A percentile compares a stretch with the other conserved stretches of the same genome.
Evolutionary conservation across 2,329 filamentous ascomycete genomes (phyloP).

Genomic region (Nothophaeocryptopus gaeumannii): DNA sequence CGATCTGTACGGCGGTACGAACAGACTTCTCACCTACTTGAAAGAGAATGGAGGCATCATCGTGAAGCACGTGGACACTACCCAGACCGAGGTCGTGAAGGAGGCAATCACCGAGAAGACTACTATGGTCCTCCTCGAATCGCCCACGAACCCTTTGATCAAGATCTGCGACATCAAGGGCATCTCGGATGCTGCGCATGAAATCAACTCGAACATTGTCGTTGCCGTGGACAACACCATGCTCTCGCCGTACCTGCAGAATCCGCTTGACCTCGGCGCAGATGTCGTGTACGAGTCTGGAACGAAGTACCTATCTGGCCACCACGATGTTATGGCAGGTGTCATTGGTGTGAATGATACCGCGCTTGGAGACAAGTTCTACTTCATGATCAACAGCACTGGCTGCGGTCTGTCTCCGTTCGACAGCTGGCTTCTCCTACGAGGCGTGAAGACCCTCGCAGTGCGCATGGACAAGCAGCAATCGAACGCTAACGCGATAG

Average conservation of each 20-base stretch:
- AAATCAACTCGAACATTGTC: conserved; percentile 71
- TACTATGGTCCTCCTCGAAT: conserved; percentile 92
- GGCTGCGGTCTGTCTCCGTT: conserved; percentile 93
- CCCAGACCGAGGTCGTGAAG: conserved; percentile 67
- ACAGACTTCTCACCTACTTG: conserved; percentile 89
- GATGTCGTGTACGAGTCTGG: conserved; percentile 97
- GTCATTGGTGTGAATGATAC: conserved; percentile 88
- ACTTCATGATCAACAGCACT: conserved; percentile 94
- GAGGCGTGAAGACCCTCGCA: conserved; percentile 92
- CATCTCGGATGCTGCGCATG: conserved; percentile 74
- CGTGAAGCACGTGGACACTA: conserved; percentile 96
- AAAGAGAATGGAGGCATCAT: conserved; percentile 85
- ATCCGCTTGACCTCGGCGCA: conserved; percentile 89
- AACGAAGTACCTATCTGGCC: conserved; percentile 95
- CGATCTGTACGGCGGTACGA: conserved; percentile 92
- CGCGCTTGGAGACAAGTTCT: conserved; percentile 80
- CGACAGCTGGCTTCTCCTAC: conserved; percentile 91
- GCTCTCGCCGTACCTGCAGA: conserved; percentile 91
- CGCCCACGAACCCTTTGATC: conserved; percentile 95
- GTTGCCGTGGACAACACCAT: conserved; percentile 98
- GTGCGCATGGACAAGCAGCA: conserved; percentile 99
- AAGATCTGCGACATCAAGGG: conserved; percentile 91
- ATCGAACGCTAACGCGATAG: conserved; percentile 83
- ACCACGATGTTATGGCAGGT: conserved; percentile 98
- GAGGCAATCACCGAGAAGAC: conserved; percentile 74